Base-by-base conservation (phyloP, 1,284 basidiomycete genomes). In the Cystobasidiaceae sp. region DNA sequence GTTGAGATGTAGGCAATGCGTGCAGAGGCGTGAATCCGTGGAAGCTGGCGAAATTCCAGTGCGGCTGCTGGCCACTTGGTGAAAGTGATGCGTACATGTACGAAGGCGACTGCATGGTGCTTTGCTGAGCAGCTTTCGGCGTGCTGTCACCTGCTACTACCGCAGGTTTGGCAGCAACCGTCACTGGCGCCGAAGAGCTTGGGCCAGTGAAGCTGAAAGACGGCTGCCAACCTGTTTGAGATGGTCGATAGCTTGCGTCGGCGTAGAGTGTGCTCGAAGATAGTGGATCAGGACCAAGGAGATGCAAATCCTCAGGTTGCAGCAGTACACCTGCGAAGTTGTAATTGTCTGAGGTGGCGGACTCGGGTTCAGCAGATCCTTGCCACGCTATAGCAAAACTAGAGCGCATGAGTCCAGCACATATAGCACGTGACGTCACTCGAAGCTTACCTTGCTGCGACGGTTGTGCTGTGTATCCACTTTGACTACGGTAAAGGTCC, bases 311-410 rank as follows among this genome's bases (percentile, higher is more conserved):
- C 2, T 56, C 61, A 21, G 61, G 41, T 23, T 64, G 50, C 4
- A 64, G 52, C 17, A 64, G 44, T 9, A 64, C 61, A 21, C 61
- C 61, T 8, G 61, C 39, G 25, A 64, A 64, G 19, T 64, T 64
- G 61, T 46, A 64, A n/a, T 64, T 64, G n/a, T 59, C 56, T 17
- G 33, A 48, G 3, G 43, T 7, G 43, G 56, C 17, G 6, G 32
- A 13, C 28, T 57, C 37, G 32, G 37, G 23, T 4, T 9, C 21
- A 3, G 23, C n/a, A 7, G 32, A n/a, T 52, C 17, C 27, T 6
- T 52, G 50, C 50, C 50, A 52, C 27, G 50, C 50, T 52, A 15
- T 17, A 3, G 32, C 2, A 32, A 4, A 4, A 5, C n/a, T n/a
- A n/a, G n/a, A n/a, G n/a, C n/a, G n/a, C n/a, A n/a, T n/a, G n/a